Evolutionary conservation across 805 yeast genomes (phyloP).

Genomic region (Candida palmyrensis): DNA sequence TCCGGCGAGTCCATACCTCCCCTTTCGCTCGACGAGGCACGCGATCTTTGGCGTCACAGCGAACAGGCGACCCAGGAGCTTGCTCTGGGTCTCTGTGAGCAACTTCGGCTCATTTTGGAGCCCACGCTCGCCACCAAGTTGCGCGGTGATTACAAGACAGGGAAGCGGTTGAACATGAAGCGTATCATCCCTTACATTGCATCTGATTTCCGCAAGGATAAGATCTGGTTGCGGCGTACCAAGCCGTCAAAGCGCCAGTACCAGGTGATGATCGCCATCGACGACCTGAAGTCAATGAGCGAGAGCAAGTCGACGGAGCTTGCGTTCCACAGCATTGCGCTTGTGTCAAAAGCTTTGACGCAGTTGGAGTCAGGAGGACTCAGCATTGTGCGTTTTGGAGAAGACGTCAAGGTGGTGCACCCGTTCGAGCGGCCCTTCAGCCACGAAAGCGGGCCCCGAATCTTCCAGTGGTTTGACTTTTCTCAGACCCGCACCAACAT

Average conservation of each 20-base stretch:
- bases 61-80: conserved; percentile 84
- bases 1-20: conserved; percentile 30
- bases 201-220: conserved; percentile 93
- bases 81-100: conserved; percentile 86
- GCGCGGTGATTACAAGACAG: conserved; percentile 94
- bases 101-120: conserved; percentile 83
- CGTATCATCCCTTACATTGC: conserved; percentile 97
- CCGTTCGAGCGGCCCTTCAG: conserved; percentile 84
- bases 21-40: conserved; percentile 58
- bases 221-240: conserved; percentile 96
- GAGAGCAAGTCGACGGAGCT: conserved; percentile 86
- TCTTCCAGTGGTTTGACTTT: conserved; percentile 87
- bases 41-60: conserved; percentile 75
- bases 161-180: conserved; percentile 95
- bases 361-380: conserved; percentile 93
- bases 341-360: conserved; percentile 89
- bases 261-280: conserved; percentile 96
- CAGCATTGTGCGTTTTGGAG: conserved; percentile 88
- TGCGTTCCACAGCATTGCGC: conserved; percentile 91
- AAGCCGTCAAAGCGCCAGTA: conserved; percentile 97
- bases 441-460: conserved; percentile 71
- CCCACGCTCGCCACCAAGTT: conserved; percentile 96
- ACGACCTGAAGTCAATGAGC: conserved; percentile 96
- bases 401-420: conserved; percentile 76
- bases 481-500: conserved; percentile 86